Percentiles rank a stretch among this genome's conserved stretches.
phyloP scores from a whole-genome alignment of 2,329 filamentous ascomycete genomes.

The Trichoderma afroharzianum region DNA sequence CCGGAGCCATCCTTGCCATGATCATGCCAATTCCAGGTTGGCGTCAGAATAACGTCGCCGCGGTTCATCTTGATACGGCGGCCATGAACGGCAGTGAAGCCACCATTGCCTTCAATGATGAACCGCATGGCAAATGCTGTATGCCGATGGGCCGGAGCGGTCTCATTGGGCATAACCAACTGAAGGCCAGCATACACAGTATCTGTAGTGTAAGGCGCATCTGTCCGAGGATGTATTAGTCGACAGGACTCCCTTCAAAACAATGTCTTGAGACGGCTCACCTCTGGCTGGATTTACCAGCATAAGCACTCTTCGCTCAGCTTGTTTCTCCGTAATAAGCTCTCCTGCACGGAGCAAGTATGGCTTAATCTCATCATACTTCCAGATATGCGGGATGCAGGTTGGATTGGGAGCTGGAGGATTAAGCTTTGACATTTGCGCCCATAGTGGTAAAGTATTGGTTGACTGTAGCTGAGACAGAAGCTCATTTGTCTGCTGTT shows the following conservation, averaged over 20 bases:
- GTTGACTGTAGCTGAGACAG: neutral
- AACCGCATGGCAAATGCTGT: conserved; percentile 55
- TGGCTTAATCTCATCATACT: conserved; percentile 34
- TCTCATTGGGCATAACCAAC: conserved; percentile 54
- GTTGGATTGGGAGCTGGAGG: conserved; percentile 44
- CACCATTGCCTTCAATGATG: conserved; percentile 54
- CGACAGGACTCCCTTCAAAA: neutral
- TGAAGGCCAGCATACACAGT: conserved; percentile 56
- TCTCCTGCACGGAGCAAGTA: conserved; percentile 34
- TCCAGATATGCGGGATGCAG: conserved; percentile 39
- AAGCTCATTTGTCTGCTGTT: neutral
- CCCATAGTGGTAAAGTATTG: conserved; percentile 41
- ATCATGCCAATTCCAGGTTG: conserved; percentile 58
- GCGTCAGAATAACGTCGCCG: conserved; percentile 56
- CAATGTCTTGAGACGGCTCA: conserved; percentile 35
- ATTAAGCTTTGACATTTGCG: conserved; percentile 45
- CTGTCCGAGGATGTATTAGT: conserved; percentile 24
- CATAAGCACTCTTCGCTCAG: conserved; percentile 42
- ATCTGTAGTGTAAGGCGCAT: conserved; percentile 54
- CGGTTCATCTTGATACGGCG: conserved; percentile 47
- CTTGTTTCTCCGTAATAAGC: conserved; percentile 37
- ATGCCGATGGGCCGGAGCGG: conserved; percentile 52
- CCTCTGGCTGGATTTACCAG: conserved; percentile 41
- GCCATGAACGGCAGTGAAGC: conserved; percentile 57
- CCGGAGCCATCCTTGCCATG: conserved; percentile 54